phyloP scores from a whole-genome alignment of 768 basidiomycete species.

The Infundibulicybe gibba region DNA sequence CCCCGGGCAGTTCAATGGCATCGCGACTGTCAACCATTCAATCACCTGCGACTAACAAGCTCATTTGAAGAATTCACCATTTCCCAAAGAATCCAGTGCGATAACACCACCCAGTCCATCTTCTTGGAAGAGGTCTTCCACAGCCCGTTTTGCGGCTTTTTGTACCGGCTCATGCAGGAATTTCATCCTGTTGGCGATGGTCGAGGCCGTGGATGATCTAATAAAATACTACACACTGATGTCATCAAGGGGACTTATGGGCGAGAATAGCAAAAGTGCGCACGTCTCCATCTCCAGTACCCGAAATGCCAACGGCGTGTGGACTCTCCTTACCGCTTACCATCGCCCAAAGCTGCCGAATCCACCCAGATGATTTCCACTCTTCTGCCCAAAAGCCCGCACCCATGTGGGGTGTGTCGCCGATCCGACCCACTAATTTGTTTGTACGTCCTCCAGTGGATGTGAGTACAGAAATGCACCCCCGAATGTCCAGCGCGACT shows the following conservation, averaged over 20 bases:
- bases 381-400: conserved; percentile 84
- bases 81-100: conserved; percentile 65
- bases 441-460: conserved; percentile 84
- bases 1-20: conserved; percentile 72
- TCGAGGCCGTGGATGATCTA: conserved; percentile 60
- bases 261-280: conserved; percentile 15
- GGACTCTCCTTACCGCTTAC: conserved; percentile 26
- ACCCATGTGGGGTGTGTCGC: conserved; percentile 79
- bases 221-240: conserved; percentile 62
- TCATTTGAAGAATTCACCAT: conserved; percentile 39
- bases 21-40: conserved; percentile 45
- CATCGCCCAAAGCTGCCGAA: conserved; percentile 35
- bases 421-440: conserved; percentile 79
- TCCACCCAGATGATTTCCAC: conserved; percentile 41
- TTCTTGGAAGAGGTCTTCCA: conserved; percentile 52
- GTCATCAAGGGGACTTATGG: conserved; percentile 27
- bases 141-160: conserved; percentile 49
- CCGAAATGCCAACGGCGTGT: conserved; percentile 69
- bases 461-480: conserved; percentile 70
- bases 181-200: conserved; percentile 64
- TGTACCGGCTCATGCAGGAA: conserved; percentile 53
- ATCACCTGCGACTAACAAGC: not conserved
- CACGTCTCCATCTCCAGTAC: conserved; percentile 85
- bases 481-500: conserved; percentile 71
- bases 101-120: conserved; percentile 77